Evolutionary conservation across 139 green algal species (phyloP).

Genomic region (Diplosphaera chodatii): DNA sequence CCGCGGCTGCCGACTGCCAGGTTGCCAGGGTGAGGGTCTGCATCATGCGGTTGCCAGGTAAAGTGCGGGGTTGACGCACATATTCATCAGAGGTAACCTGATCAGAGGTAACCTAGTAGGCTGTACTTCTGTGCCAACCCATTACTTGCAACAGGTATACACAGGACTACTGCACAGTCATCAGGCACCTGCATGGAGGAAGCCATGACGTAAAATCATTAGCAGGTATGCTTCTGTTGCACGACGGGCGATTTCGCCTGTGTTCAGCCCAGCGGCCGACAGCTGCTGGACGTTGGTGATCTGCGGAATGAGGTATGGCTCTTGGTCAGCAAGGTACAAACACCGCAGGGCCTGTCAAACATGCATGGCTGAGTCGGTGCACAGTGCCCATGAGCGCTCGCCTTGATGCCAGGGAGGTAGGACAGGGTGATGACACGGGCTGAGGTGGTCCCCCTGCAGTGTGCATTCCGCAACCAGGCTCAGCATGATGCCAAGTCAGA

Average conservation of each 20-base stretch:
- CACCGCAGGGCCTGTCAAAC: too few relatives aligned
- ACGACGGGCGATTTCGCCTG: slow-evolving; percentile 20
- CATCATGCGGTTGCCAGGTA: not conserved
- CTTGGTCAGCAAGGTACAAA: too few relatives aligned
- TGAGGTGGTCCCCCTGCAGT: slow-evolving; percentile 70
- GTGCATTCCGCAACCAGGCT: too few relatives aligned
- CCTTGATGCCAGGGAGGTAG: slow-evolving; percentile 87
- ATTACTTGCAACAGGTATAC: too few relatives aligned
- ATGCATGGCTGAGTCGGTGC: too few relatives aligned
- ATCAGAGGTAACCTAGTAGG: slow-evolving; percentile 8
- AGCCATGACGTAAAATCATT: slow-evolving; percentile 47
- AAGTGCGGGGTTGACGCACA: too few relatives aligned
- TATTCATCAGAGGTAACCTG: too few relatives aligned
- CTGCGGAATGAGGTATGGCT: slow-evolving; percentile 5
- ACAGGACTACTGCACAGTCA: too few relatives aligned
- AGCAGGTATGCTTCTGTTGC: slow-evolving; percentile 50
- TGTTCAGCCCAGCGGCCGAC: slow-evolving; percentile 35
- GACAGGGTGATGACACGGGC: slow-evolving; percentile 82
- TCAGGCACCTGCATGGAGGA: slow-evolving; percentile 51
- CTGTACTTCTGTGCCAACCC: too few relatives aligned
- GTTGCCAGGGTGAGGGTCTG: slow-evolving; percentile 18
- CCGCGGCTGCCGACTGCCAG: slow-evolving; percentile 10
- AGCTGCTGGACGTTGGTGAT: slow-evolving; percentile 53
- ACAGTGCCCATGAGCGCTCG: slow-evolving; percentile 13
- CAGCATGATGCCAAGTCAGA: too few relatives aligned